Percentiles rank a stretch among this genome's conserved stretches.
These are phyloP conservation scores for Saussurea involucrata DNA, from an alignment of 129 eudicot species.

Conservation along the genomic window DNA sequence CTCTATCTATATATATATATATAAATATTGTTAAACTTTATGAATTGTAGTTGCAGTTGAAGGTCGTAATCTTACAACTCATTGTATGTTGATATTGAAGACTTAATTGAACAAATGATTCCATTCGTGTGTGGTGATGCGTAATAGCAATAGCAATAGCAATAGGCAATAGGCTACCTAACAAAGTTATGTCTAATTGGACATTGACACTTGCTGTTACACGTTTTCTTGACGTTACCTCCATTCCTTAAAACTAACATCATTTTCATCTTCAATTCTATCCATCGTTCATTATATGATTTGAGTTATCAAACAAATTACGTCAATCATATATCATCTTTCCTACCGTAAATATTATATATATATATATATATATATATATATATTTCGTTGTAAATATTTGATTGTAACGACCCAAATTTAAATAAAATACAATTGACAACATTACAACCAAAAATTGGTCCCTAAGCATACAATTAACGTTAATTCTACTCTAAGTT, in stretches of 20 bases:
- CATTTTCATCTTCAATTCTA: neutral
- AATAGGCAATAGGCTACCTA: too few species aligned
- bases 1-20: too few species aligned
- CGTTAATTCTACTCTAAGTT: too few species aligned
- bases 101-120: conserved; percentile 12
- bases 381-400: too few species aligned
- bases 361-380: too few species aligned
- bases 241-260: neutral
- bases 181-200: neutral
- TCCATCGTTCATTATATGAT: too few species aligned
- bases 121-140: conserved; percentile 13
- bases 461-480: too few species aligned
- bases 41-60: neutral
- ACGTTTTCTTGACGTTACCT: neutral
- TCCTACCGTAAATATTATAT: too few species aligned
- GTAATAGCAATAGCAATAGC: neutral
- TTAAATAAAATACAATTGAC: too few species aligned
- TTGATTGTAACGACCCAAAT: too few species aligned
- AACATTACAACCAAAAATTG: too few species aligned
- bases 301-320: neutral
- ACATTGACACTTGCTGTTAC: neutral
- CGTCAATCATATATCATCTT: too few species aligned
- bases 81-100: conserved; percentile 2
- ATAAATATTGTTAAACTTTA: neutral
- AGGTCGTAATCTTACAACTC: conserved; percentile 7